Base-by-base conservation (phyloP, 129 eudicot species). In the Rutidosis leptorrhynchoides region DNA sequence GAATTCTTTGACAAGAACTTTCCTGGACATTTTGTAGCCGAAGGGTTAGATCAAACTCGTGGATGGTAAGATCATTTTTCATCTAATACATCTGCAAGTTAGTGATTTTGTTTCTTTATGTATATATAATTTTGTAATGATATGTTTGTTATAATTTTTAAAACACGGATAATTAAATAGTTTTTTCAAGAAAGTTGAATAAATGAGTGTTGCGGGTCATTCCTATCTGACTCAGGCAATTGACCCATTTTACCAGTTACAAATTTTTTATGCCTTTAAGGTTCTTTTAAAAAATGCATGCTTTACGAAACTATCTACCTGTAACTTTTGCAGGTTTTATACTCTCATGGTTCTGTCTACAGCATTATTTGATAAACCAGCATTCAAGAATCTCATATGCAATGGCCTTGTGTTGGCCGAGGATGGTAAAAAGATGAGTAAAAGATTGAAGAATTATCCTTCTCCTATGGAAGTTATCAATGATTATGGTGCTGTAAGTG, bases 381-480 rank as follows among this genome's bases (percentile, higher is more conserved):
- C 97, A 51, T 90, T 90, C 68, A 85, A 81, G 59, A 90, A 90
- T 78, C 94, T 90, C 63, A 85, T 90, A 25, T 90, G 97, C 86
- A 90, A 87, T 75, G 97, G 97, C 40, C 96, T 90, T 74, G 96
- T 90, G 27, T 71, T 90, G 69, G 97, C 94, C 17, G 97, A 87
- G 78, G 97, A 90, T 70, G 97, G 97, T 24, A 87, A 85, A 75
- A 90, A 90, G 68, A 90, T 90, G 96, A 90, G 97, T 78, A 90
- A 90, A 67, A 85, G 96, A 76, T 69, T 90, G 42, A 87, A 85
- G 83, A 90, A 90, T 58, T 90, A 90, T 72, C 97, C 97, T 26
- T 80, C 96, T 52, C 96, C 96, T 33, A 69, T 78, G 52, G 97
- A 87, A 67, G 87, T 90, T 46, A 83, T 90, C 4, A 62, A 90